Conservation (phyloP, 495 filamentous ascomycete species). For the Zalerion maritima region DNA sequence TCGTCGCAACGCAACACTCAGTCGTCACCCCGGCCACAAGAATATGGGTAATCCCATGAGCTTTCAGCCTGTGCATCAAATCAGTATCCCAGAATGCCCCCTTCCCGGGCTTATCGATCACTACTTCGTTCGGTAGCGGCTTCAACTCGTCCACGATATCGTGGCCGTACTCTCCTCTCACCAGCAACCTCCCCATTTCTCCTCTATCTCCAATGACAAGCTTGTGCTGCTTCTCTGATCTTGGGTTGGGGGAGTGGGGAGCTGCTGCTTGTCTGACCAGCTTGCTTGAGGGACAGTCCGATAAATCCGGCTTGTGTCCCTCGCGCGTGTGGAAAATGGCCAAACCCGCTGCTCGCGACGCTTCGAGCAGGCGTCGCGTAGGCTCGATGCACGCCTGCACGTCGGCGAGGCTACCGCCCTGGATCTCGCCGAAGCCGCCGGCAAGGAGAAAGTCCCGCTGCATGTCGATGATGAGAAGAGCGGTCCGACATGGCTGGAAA, state of each 20-base stretch:
- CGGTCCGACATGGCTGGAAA: too few relatives aligned
- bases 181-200: constrained; percentile 42
- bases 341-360: constrained; percentile 42
- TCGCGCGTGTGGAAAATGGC: constrained; percentile 59
- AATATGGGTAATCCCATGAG: constrained; percentile 50
- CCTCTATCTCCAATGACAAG: constrained; percentile 41
- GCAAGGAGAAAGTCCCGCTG: constrained; percentile 22
- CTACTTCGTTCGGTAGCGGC: constrained; percentile 40
- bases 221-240: constrained; percentile 23
- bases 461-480: constrained; percentile 27
- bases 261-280: constrained; percentile 27
- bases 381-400: constrained; percentile 26
- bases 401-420: constrained; percentile 27
- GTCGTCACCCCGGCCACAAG: constrained; percentile 43
- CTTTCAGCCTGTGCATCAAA: constrained; percentile 44
- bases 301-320: constrained; percentile 32
- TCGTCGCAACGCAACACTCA: constrained; percentile 50
- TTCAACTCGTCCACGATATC: constrained; percentile 47
- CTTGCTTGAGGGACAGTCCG: constrained; percentile 37
- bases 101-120: constrained; percentile 56
- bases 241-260: constrained; percentile 24
- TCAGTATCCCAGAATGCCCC: constrained; percentile 52
- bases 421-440: constrained; percentile 15
- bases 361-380: constrained; percentile 31
- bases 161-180: constrained; percentile 49